phyloP scores from a whole-genome alignment of 2,329 filamentous ascomycete genomes.

The Colletotrichum australisinense region DNA sequence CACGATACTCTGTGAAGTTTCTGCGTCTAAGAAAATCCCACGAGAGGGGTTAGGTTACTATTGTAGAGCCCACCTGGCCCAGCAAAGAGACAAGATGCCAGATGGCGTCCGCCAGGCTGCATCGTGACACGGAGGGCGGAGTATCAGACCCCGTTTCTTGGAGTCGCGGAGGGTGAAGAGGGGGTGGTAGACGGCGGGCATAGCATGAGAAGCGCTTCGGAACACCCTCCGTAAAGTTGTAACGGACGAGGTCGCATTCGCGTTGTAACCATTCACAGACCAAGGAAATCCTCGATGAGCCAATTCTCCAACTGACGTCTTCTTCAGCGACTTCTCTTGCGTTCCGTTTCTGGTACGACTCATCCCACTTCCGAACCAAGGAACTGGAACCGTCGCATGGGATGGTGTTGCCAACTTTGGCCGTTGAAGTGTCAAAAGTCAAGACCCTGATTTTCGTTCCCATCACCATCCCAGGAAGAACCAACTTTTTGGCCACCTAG shows the following conservation, averaged over 20 bases:
- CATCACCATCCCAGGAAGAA: constrained; percentile 6
- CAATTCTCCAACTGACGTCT: background rate
- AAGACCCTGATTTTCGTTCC: constrained; percentile 9
- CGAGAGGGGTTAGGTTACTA: background rate
- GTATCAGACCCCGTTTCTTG: background rate
- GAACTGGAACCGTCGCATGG: constrained; percentile 21
- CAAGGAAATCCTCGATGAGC: background rate
- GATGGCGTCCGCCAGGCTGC: background rate
- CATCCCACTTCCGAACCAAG: background rate
- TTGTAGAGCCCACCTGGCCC: background rate
- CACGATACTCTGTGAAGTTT: background rate
- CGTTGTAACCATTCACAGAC: background rate
- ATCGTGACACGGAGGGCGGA: background rate
- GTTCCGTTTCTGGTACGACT: constrained; percentile 12
- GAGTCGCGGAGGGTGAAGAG: background rate
- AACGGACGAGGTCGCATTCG: constrained; percentile 12
- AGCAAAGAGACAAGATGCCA: background rate
- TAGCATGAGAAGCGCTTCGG: background rate
- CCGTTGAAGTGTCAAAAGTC: background rate
- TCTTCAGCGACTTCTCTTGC: background rate
- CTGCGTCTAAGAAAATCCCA: background rate
- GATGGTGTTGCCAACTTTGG: background rate
- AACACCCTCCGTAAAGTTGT: constrained; percentile 13
- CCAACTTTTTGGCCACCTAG: background rate
- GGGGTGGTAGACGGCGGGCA: background rate